A percentile compares a stretch with the other conserved stretches of the same genome.
These are phyloP conservation scores for Leishmania arabica DNA, from an alignment of 208 protist genomes.

Conservation along the genomic window DNA sequence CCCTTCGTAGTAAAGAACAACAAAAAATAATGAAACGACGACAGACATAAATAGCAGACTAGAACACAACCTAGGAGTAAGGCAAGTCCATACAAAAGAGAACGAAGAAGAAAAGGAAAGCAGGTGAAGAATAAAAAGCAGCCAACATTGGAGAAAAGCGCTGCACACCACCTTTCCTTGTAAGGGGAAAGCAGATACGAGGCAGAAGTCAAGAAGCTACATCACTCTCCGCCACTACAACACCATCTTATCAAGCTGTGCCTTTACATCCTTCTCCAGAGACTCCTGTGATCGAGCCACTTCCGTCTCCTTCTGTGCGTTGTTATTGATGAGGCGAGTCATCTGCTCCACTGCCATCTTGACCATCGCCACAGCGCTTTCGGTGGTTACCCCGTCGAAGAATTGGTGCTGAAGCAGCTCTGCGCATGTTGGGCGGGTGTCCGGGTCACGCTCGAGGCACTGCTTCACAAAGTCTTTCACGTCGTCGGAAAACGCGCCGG, in stretches of 20 bases:
- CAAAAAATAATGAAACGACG: neutral
- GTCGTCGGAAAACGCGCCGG: constrained; percentile 60
- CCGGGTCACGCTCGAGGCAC: constrained; percentile 76
- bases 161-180: neutral
- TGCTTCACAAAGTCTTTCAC: constrained; percentile 76
- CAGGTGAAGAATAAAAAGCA: neutral
- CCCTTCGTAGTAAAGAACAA: neutral
- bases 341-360: constrained; percentile 86
- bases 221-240: constrained; percentile 10
- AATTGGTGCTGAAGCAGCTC: constrained; percentile 84
- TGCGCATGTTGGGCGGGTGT: constrained; percentile 62
- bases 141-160: neutral
- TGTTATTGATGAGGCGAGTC: constrained; percentile 82
- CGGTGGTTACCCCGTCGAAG: constrained; percentile 65
- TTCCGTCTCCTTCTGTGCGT: constrained; percentile 65
- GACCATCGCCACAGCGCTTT: constrained; percentile 77
- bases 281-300: constrained; percentile 52
- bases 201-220: neutral
- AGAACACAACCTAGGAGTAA: neutral
- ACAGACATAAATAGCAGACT: neutral
- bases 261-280: constrained; percentile 70
- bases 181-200: constrained; percentile 11
- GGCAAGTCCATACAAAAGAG: neutral
- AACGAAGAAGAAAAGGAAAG: constrained; percentile 8
- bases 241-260: constrained; percentile 72